Conservation (phyloP, 2,329 filamentous ascomycete genomes). For the Elsinoe ampelina region DNA sequence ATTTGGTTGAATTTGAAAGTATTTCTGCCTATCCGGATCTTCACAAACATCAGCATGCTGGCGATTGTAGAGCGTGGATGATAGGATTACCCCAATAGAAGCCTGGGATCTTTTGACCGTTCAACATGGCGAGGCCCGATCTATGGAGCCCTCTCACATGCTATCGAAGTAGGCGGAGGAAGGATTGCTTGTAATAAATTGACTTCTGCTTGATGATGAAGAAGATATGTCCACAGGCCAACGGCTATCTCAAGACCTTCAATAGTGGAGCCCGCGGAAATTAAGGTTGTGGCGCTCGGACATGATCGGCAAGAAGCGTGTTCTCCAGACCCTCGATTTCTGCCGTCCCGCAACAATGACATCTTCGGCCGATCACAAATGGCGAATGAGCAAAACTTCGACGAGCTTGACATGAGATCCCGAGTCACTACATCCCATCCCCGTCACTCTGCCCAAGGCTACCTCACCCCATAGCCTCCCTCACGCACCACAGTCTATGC, state of each 20-base stretch:
- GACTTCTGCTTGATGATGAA: background rate
- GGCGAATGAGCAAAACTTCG: background rate
- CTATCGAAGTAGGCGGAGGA: too few species aligned
- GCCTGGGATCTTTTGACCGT: slow-evolving; percentile 28
- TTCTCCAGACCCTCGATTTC: background rate
- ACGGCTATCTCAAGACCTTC: background rate
- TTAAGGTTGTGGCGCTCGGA: slow-evolving; percentile 1
- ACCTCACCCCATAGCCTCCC: too few species aligned
- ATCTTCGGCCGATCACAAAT: background rate
- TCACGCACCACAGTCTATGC: slow-evolving; percentile 14
- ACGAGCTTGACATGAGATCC: background rate
- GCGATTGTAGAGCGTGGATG: background rate
- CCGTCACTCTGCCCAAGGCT: too few species aligned
- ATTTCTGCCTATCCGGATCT: slow-evolving; percentile 40
- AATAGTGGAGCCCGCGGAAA: background rate
- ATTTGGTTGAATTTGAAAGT: slow-evolving; percentile 39
- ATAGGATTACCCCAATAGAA: slow-evolving; percentile 35
- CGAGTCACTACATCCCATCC: background rate
- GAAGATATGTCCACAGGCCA: background rate
- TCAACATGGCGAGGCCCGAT: background rate
- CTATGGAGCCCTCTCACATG: too few species aligned
- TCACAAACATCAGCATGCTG: background rate
- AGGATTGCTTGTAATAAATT: too few species aligned
- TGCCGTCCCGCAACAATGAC: background rate
- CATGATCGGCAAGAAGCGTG: background rate